A percentile compares a stretch with the other conserved stretches of the same genome.
phyloP scores from a whole-genome alignment of 2,329 filamentous ascomycete genomes.

The Monosporascus ibericus region DNA sequence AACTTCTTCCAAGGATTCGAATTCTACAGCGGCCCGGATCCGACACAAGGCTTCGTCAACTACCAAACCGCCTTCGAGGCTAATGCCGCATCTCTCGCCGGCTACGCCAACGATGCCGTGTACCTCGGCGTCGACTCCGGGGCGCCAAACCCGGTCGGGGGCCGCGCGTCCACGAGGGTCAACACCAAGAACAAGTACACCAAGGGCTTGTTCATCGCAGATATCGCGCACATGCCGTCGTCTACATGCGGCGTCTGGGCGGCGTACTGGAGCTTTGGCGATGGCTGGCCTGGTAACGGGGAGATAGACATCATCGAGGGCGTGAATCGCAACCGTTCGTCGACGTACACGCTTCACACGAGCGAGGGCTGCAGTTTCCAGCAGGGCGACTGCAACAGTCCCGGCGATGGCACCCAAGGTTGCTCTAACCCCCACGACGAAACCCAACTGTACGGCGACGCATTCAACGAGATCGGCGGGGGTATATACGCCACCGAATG shows the following conservation, averaged over 20 bases:
- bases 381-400: conserved; percentile 50
- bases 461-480: conserved; percentile 64
- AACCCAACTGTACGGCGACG: conserved; percentile 55
- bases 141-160: conserved; percentile 47
- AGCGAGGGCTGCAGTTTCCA: conserved; percentile 49
- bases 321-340: conserved; percentile 55
- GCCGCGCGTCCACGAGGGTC: conserved; percentile 66
- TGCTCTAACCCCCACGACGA: conserved; percentile 51
- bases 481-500: conserved; percentile 74
- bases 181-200: conserved; percentile 61
- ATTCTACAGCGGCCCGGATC: conserved; percentile 55
- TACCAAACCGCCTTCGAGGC: conserved; percentile 59
- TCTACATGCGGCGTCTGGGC: conserved; percentile 70
- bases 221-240: conserved; percentile 71
- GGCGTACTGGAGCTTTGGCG: conserved; percentile 63
- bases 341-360: conserved; percentile 66
- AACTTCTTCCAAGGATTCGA: conserved; percentile 53
- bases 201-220: conserved; percentile 64
- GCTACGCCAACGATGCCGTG: conserved; percentile 47
- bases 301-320: conserved; percentile 81
- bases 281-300: conserved; percentile 62
- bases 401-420: conserved; percentile 44
- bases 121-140: conserved; percentile 65
- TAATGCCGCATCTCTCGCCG: conserved; percentile 50
- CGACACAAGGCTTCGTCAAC: conserved; percentile 68